A percentile compares a stretch with the other conserved stretches of the same genome.
Evolutionary conservation across 345 rosid genomes (phyloP).

Genomic region (Camelina laxa): DNA sequence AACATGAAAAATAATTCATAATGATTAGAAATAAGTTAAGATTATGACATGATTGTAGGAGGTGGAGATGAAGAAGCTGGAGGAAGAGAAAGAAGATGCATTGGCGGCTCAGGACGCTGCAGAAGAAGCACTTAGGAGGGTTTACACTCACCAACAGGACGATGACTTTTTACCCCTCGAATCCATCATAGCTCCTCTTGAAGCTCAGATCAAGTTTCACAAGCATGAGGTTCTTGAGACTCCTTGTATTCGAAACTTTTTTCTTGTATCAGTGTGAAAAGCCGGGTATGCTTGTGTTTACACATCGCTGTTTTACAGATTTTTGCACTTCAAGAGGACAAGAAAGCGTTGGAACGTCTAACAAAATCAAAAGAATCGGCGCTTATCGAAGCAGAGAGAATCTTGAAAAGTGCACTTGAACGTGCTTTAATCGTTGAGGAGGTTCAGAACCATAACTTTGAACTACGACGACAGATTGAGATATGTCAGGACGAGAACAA

Average conservation of each 20-base stretch:
- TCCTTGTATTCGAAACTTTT: neutral
- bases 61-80: constrained; percentile 72
- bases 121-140: constrained; percentile 82
- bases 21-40: constrained; percentile 7
- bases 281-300: constrained; percentile 4
- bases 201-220: constrained; percentile 75
- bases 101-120: constrained; percentile 89
- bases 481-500: constrained; percentile 92
- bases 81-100: constrained; percentile 77
- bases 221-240: constrained; percentile 65
- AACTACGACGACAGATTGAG: constrained; percentile 84
- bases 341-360: constrained; percentile 86
- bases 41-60: constrained; percentile 50
- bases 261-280: neutral
- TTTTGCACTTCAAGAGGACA: constrained; percentile 75
- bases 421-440: constrained; percentile 93
- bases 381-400: constrained; percentile 88
- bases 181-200: constrained; percentile 82
- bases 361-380: constrained; percentile 86
- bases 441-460: constrained; percentile 91
- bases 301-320: constrained; percentile 48
- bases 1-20: neutral
- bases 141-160: constrained; percentile 69
- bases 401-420: constrained; percentile 83
- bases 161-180: constrained; percentile 65